Percentiles rank a stretch among this genome's conserved stretches.
These are phyloP conservation scores for Persicaria maculosa DNA, from an alignment of 148 eudicot species.

Conservation along the genomic window DNA sequence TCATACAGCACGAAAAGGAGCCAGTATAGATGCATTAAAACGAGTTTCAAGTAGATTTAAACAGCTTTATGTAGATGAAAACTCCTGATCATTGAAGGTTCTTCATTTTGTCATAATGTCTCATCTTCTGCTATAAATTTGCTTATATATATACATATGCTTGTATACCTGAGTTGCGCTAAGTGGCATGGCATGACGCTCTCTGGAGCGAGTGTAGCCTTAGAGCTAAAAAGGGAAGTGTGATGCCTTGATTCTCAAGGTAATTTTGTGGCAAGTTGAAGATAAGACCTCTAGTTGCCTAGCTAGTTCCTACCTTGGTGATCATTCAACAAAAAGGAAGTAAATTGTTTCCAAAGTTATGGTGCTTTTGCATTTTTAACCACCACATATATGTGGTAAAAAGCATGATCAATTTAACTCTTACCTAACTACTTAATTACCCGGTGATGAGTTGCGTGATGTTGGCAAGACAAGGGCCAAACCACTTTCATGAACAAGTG, in stretches of 20 bases:
- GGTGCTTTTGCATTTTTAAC: background rate
- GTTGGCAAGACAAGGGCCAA: too few species aligned
- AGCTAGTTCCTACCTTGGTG: background rate
- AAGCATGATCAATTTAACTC: background rate
- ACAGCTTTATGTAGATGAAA: background rate
- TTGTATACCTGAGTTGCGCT: too few species aligned
- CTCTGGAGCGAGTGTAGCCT: too few species aligned
- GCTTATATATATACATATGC: too few species aligned
- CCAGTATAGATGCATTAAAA: too few species aligned
- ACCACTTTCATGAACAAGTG: too few species aligned
- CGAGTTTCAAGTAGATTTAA: background rate
- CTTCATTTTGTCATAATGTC: background rate
- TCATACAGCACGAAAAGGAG: too few species aligned
- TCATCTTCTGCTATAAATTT: background rate
- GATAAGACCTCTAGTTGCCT: background rate
- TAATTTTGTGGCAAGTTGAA: background rate
- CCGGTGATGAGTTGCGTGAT: too few species aligned
- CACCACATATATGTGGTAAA: background rate
- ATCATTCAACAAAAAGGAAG: conserved; percentile 3
- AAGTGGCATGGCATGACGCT: background rate
- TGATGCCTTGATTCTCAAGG: background rate
- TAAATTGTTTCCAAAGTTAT: background rate
- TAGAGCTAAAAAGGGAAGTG: background rate
- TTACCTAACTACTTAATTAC: background rate
- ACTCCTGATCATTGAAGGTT: background rate